A percentile compares a stretch with the other conserved stretches of the same genome.
phyloP scores from a whole-genome alignment of 768 basidiomycete genomes.

The Podaxis carcinomalis region DNA sequence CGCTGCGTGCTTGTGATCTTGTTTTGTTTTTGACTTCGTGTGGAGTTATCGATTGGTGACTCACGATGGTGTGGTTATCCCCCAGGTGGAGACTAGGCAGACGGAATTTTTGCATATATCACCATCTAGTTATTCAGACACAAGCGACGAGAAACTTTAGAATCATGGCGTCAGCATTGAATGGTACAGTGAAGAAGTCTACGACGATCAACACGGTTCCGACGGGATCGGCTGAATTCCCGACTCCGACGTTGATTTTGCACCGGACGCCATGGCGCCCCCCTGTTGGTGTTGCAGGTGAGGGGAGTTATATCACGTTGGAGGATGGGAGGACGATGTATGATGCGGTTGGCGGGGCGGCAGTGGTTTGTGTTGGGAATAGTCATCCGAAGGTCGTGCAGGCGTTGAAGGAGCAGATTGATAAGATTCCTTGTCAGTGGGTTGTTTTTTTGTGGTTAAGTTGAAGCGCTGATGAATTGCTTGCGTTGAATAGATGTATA shows the following conservation, averaged over 20 bases:
- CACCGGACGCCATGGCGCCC: conserved; percentile 74
- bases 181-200: neutral
- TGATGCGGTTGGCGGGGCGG: conserved; percentile 84
- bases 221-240: neutral
- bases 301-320: conserved; percentile 70
- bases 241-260: conserved; percentile 34
- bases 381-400: conserved; percentile 66
- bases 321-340: conserved; percentile 66
- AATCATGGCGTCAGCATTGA: neutral
- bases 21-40: neutral
- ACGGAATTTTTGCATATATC: neutral
- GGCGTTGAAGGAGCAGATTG: conserved; percentile 77
- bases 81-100: neutral
- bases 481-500: conserved; percentile 60
- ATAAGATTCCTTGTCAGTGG: conserved; percentile 68
- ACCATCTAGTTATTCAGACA: neutral
- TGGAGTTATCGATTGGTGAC: neutral
- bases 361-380: conserved; percentile 76
- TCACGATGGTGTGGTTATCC: neutral
- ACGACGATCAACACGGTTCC: conserved; percentile 4
- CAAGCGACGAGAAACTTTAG: neutral
- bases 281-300: conserved; percentile 58
- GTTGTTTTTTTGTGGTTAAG: neutral
- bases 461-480: neutral
- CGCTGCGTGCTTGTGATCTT: too few relatives aligned